A percentile compares a stretch with the other conserved stretches of the same genome.
These are phyloP conservation scores for Lepidium aucheri DNA, from an alignment of 345 rosid genomes.

Conservation along the genomic window DNA sequence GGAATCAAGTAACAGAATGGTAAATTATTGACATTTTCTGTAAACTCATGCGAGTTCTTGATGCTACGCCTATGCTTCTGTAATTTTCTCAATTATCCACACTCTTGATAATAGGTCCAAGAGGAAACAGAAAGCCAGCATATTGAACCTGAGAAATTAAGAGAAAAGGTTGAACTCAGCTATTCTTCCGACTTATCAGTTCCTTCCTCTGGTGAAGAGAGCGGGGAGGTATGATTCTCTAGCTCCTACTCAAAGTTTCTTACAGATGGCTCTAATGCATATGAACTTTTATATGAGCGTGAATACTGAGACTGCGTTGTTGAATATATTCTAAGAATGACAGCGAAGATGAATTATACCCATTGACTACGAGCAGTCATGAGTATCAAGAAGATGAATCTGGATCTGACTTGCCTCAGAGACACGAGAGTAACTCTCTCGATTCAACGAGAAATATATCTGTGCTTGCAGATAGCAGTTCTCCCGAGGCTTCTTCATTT, in stretches of 20 bases:
- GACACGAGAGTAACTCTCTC: constrained; percentile 14
- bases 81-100: constrained; percentile 1
- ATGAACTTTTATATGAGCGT: background rate
- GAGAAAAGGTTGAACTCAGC: constrained; percentile 21
- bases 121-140: constrained; percentile 28
- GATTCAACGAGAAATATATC: constrained; percentile 4
- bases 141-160: constrained; percentile 18
- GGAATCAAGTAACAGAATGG: constrained; percentile 32
- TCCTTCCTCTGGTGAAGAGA: constrained; percentile 26
- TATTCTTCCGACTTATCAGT: constrained; percentile 19
- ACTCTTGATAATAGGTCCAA: constrained; percentile 29
- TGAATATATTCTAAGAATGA: constrained; percentile 14
- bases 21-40: background rate
- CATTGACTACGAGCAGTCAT: constrained; percentile 11
- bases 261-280: background rate
- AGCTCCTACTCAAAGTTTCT: constrained; percentile 1
- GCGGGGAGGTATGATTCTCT: constrained; percentile 30
- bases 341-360: constrained; percentile 23
- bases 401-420: constrained; percentile 20
- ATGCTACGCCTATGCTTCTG: constrained; percentile 13
- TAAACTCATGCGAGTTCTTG: constrained; percentile 3
- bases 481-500: constrained; percentile 23
- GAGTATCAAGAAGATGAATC: constrained; percentile 17
- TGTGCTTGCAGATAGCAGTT: constrained; percentile 12
- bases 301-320: background rate